Evolutionary conservation across 176 grass and related monocot species (phyloP).

Genomic region (Avena sativa): DNA sequence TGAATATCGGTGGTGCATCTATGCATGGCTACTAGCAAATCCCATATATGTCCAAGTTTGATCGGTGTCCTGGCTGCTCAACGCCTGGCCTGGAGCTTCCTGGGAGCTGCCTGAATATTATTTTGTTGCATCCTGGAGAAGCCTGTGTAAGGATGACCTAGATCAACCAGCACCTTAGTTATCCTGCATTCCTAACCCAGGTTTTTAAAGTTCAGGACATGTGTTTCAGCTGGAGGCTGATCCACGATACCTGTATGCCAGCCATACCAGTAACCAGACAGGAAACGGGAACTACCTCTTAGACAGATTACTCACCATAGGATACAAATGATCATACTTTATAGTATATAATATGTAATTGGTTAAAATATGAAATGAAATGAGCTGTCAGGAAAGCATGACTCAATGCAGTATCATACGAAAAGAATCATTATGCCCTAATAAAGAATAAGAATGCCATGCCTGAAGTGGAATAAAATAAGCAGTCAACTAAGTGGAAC

Average conservation of each 20-base stretch:
- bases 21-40: constrained; percentile 7
- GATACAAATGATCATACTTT: background rate
- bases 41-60: constrained; percentile 2
- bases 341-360: background rate
- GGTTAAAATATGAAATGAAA: background rate
- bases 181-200: background rate
- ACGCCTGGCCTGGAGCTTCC: constrained; percentile 1
- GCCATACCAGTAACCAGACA: background rate
- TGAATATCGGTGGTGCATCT: background rate
- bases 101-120: background rate
- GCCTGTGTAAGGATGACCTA: background rate
- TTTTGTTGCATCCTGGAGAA: constrained; percentile 17
- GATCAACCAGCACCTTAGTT: background rate
- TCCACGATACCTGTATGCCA: background rate
- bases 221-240: constrained; percentile 11
- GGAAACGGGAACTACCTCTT: constrained; percentile 17
- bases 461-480: constrained; percentile 18
- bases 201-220: background rate
- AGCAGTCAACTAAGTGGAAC: background rate
- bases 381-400: background rate
- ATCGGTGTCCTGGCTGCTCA: background rate
- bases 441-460: constrained; percentile 6
- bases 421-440: background rate
- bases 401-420: background rate
- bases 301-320: constrained; percentile 17